Evolutionary conservation across 345 rosid species (phyloP), one percentile per base, ranked within the genome.

Genomic region (Trapa incisa): DNA sequence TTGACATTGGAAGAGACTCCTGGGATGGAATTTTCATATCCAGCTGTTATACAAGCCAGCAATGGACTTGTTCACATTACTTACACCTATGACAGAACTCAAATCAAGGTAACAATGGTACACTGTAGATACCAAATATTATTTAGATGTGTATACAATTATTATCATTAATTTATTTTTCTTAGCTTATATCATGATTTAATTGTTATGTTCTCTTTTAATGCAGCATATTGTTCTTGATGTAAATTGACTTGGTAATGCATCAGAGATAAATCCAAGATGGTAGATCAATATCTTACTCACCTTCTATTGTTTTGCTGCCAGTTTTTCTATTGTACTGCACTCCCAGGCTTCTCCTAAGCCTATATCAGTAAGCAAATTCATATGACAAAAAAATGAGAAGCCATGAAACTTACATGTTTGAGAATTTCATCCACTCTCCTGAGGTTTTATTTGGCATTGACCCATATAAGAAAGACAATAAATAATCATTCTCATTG

Each of bases 21-120:
- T 22, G 89, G 69, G 54, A 86, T 88, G 97, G 95, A 94, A 66
- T 94, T 90, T 71, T 94, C 97, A 2, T 90, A 94, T 70, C 95
- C 96, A 0, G 91, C 95, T 10, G 94, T 86, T 67, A 87, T 94
- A 67, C 84, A 91, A 83, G 87, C 88, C 65, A 77, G 78, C 50
- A 89, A 91, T 70, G 92, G 92, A 70, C 76, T 69, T 62, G 75
- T 94, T 73, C 99, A 88, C 75, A 70, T 94, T 75, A 91, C 95
- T n/a, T 91, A 86, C 80, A 94, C 96, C 1, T 91, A 91, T 71
- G 81, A 85, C 65, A 84, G 97, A 77, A 87, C 89, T 56, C 97
- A 91, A 67, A 85, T 94, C 70, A 94, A 91, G 97, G 99, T 88
- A 77, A 12, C 39, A 11, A 12, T 22, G 29, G 29, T 65, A 22